Evolutionary conservation across 345 rosid genomes (phyloP).

Genomic region (Rhizophora mangle): DNA sequence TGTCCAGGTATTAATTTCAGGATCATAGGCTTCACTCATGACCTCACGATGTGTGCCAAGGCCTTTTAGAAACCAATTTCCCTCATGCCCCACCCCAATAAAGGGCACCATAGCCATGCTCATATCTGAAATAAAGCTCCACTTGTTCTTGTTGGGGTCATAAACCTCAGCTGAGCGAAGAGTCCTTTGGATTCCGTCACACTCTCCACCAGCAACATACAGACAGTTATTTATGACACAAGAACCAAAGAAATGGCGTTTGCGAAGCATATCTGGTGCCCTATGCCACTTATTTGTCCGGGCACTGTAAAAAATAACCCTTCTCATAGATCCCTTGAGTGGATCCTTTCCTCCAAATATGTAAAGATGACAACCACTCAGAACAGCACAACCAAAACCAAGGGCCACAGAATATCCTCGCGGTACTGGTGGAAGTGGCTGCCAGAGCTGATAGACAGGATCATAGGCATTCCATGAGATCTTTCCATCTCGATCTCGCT

Average conservation of each 20-base stretch:
- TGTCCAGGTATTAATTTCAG: constrained; percentile 70
- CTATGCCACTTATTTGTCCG: constrained; percentile 95
- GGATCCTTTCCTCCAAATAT: constrained; percentile 97
- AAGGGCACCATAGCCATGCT: constrained; percentile 97
- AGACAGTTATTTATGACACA: constrained; percentile 92
- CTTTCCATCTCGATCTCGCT: constrained; percentile 86
- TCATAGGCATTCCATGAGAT: constrained; percentile 93
- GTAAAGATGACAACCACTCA: constrained; percentile 86
- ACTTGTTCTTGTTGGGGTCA: constrained; percentile 79
- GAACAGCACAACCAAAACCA: constrained; percentile 97
- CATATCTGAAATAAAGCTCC: constrained; percentile 94
- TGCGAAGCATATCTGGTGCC: constrained; percentile 95
- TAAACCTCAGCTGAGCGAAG: constrained; percentile 92
- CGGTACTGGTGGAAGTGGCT: constrained; percentile 96
- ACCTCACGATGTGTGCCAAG: constrained; percentile 82
- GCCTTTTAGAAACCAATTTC: constrained; percentile 92
- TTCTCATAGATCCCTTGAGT: constrained; percentile 78
- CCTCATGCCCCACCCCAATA: constrained; percentile 80
- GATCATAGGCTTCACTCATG: constrained; percentile 86
- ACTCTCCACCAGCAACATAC: constrained; percentile 98
- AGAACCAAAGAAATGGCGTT: constrained; percentile 89
- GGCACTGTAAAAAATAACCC: constrained; percentile 82
- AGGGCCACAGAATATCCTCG: constrained; percentile 84
- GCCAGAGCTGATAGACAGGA: constrained; percentile 75
- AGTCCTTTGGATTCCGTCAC: constrained; percentile 89